These are phyloP conservation scores for Quercus dentata DNA, from an alignment of 306 rosid genomes.

Conservation along the genomic window DNA sequence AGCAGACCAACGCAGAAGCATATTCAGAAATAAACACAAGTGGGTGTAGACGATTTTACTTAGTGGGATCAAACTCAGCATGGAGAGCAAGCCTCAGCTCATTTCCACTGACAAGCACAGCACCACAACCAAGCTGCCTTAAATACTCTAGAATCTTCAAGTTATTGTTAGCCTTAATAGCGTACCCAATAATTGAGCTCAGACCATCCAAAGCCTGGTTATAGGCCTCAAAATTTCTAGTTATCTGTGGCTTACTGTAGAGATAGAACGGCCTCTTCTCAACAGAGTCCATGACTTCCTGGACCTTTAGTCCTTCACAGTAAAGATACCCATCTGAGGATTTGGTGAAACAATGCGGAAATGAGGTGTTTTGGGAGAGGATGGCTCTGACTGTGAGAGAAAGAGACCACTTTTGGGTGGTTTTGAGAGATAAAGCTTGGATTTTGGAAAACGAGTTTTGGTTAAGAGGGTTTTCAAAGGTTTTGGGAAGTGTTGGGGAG, in stretches of 20 bases:
- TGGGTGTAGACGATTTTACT: constrained; percentile 31
- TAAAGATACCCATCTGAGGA: constrained; percentile 73
- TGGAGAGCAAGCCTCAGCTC: constrained; percentile 79
- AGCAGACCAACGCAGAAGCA: neutral
- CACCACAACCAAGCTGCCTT: constrained; percentile 82
- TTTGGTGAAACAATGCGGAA: constrained; percentile 73
- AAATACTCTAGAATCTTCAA: constrained; percentile 84
- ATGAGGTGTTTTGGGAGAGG: constrained; percentile 48
- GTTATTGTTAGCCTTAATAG: constrained; percentile 90
- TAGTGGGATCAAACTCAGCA: constrained; percentile 86
- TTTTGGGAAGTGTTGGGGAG: constrained; percentile 38
- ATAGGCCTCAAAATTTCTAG: constrained; percentile 78
- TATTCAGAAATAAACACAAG: neutral
- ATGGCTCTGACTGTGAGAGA: constrained; percentile 58
- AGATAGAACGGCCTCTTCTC: constrained; percentile 90
- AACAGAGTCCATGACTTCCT: constrained; percentile 83
- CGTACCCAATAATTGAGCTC: constrained; percentile 74
- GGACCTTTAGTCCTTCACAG: constrained; percentile 66
- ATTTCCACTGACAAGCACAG: constrained; percentile 95
- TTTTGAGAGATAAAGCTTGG: constrained; percentile 24
- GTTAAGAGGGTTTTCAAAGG: constrained; percentile 22
- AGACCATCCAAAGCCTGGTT: constrained; percentile 76
- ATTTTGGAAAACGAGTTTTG: constrained; percentile 38
- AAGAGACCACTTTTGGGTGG: constrained; percentile 17
- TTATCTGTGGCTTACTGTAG: constrained; percentile 86